Percentiles rank a stretch among this genome's conserved stretches.
phyloP scores from a whole-genome alignment of 78 protist species.

The Anaeramoeba ignava region DNA sequence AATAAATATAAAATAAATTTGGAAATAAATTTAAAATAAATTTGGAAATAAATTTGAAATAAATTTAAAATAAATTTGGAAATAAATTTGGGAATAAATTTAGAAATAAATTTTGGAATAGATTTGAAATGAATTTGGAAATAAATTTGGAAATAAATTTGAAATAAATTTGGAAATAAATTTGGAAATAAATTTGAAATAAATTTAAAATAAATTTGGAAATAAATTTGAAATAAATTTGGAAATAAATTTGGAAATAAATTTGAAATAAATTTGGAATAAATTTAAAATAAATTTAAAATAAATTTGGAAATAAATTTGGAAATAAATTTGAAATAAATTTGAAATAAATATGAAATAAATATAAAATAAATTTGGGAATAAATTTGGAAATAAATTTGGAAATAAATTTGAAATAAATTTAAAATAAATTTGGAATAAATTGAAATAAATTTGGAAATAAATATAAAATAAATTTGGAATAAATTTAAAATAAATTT shows the following conservation, averaged over 20 bases:
- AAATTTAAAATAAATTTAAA: constrained; percentile 36
- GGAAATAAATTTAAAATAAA: neutral
- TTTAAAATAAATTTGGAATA: neutral
- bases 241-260: neutral
- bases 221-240: neutral
- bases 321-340: neutral
- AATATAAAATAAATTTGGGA: neutral
- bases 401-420: neutral
- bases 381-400: neutral
- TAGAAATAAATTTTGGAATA: neutral
- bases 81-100: neutral
- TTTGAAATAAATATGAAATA: neutral
- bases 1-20: neutral
- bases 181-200: neutral
- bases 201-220: neutral
- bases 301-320: neutral
- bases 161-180: neutral
- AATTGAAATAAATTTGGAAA: too few relatives aligned
- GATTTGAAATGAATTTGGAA: neutral
- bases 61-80: neutral
- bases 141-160: neutral
- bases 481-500: neutral
- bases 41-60: neutral
- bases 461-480: neutral
- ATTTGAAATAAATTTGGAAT: neutral